Evolutionary conservation across 2,329 filamentous ascomycete species (phyloP).

Genomic region (Aureobasidium zeae): DNA sequence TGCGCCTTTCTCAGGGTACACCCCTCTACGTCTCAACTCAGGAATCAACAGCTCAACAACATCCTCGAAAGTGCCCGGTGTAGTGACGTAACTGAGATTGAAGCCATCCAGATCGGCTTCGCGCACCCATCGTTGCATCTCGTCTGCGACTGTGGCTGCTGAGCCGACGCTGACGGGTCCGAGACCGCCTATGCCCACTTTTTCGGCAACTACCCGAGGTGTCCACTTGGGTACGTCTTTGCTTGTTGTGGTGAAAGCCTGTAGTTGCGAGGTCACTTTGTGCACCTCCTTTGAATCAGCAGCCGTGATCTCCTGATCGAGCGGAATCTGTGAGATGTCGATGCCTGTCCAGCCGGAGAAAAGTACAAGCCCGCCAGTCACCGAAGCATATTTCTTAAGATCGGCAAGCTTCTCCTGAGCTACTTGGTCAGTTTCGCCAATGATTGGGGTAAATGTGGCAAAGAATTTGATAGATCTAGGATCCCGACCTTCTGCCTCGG

Average conservation of each 20-base stretch:
- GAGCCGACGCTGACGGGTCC: constrained; percentile 37
- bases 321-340: constrained; percentile 46
- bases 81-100: constrained; percentile 29
- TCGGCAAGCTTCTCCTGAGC: constrained; percentile 45
- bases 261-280: constrained; percentile 42
- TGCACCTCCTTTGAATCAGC: constrained; percentile 47
- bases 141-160: constrained; percentile 38
- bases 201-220: constrained; percentile 35
- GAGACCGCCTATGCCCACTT: constrained; percentile 23
- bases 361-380: constrained; percentile 46
- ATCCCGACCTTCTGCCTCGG: constrained; percentile 44
- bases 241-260: constrained; percentile 42
- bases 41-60: constrained; percentile 42
- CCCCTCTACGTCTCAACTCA: constrained; percentile 35
- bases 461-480: constrained; percentile 48
- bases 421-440: constrained; percentile 35
- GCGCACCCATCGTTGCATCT: constrained; percentile 39
- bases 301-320: constrained; percentile 49
- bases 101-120: constrained; percentile 33
- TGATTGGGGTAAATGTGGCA: constrained; percentile 29
- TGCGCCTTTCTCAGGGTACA: constrained; percentile 2
- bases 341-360: constrained; percentile 53
- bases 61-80: constrained; percentile 45
- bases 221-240: constrained; percentile 41
- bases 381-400: constrained; percentile 44